Evolutionary conservation across 192 early-diverging fungal species (phyloP).

Genomic region (Cetraspora pellucida): DNA sequence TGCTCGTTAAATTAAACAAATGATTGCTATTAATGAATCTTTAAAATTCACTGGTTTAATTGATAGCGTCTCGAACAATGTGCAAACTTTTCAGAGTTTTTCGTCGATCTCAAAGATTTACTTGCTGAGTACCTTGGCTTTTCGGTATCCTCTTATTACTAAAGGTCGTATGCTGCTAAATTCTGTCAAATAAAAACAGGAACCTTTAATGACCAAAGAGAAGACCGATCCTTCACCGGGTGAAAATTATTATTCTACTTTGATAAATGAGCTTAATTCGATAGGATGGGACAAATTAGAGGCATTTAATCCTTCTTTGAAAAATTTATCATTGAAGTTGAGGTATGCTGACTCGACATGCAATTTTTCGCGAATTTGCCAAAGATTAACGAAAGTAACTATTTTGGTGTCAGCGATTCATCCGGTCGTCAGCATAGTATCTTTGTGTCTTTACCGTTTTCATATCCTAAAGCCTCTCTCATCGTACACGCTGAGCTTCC

Average conservation of each 20-base stretch:
- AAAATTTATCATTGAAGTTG: conserved; percentile 8
- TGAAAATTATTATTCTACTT: conserved; percentile 17
- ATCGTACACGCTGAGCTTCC: conserved; percentile 12
- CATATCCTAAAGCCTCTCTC: conserved; percentile 14
- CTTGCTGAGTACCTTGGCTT: conserved; percentile 20
- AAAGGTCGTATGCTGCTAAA: neutral
- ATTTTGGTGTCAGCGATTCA: conserved; percentile 12
- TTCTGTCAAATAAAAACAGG: conserved; percentile 14
- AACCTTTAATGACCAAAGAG: conserved; percentile 22
- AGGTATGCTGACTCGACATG: neutral
- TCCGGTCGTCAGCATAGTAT: conserved; percentile 32
- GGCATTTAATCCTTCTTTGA: conserved; percentile 27
- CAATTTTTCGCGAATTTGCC: neutral
- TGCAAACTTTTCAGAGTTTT: conserved; percentile 17
- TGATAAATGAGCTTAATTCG: conserved; percentile 13
- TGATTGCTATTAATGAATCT: neutral
- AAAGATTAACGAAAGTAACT: neutral
- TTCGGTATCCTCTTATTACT: neutral
- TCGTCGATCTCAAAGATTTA: conserved; percentile 33
- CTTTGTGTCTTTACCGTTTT: neutral
- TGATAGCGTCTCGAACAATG: conserved; percentile 29
- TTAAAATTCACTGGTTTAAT: neutral
- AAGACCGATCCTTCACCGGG: neutral
- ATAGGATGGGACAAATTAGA: conserved; percentile 35
- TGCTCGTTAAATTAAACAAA: neutral